These are phyloP conservation scores for Hyphopichia fennica DNA, from an alignment of 1,139 yeast genomes.

Conservation along the genomic window DNA sequence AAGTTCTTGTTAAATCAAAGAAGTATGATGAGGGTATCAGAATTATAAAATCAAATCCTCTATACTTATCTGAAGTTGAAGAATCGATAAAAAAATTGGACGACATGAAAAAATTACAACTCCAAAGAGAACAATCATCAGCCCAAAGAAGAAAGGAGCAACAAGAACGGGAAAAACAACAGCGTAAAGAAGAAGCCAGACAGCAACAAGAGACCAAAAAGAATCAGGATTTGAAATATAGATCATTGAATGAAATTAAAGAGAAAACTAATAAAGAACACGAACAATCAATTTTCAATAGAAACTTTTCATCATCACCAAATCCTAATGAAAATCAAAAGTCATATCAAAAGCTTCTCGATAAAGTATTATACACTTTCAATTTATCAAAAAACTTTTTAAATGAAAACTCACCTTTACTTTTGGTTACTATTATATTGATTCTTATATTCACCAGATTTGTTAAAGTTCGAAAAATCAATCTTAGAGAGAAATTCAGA, in stretches of 20 bases:
- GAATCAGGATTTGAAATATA: slow-evolving; percentile 32
- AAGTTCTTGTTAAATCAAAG: slow-evolving; percentile 34
- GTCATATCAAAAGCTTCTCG: not conserved
- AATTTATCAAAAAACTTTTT: slow-evolving; percentile 22
- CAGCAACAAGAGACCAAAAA: slow-evolving; percentile 24
- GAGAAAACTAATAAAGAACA: slow-evolving; percentile 6
- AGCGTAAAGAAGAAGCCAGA: slow-evolving; percentile 20
- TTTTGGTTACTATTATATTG: slow-evolving; percentile 22
- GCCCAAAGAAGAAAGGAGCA: slow-evolving; percentile 14
- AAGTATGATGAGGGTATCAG: slow-evolving; percentile 27
- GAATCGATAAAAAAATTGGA: slow-evolving; percentile 16
- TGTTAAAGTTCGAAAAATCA: slow-evolving; percentile 24
- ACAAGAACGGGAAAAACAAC: slow-evolving; percentile 21
- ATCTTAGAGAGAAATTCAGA: slow-evolving; percentile 29
- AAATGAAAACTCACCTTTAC: slow-evolving; percentile 28
- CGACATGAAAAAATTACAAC: slow-evolving; percentile 16
- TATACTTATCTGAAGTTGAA: slow-evolving; percentile 14
- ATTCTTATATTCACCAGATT: slow-evolving; percentile 22
- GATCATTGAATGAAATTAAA: slow-evolving; percentile 31
- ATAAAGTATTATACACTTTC: slow-evolving; percentile 13
- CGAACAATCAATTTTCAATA: not conserved
- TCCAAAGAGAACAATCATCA: slow-evolving; percentile 16
- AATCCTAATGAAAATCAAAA: slow-evolving; percentile 1
- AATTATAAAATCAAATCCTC: slow-evolving; percentile 23
- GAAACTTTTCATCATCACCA: not conserved